These are phyloP conservation scores for Hirschfeldia incana DNA, from an alignment of 345 rosid genomes.

Conservation along the genomic window DNA sequence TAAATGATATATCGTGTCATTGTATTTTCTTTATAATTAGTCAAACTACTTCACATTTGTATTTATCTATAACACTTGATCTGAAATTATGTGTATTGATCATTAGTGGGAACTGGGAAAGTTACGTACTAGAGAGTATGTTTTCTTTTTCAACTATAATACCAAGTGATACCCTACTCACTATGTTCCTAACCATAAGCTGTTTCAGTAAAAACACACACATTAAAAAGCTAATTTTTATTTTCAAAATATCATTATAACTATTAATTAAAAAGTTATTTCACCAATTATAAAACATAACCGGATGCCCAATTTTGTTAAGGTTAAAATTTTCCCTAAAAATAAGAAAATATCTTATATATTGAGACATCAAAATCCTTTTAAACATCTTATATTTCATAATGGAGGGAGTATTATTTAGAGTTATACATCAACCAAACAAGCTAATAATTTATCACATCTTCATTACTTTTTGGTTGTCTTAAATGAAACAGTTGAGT, in stretches of 20 bases:
- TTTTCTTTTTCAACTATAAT: not conserved
- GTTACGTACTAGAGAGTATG: not conserved
- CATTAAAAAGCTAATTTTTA: not conserved
- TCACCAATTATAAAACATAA: too few relatives aligned
- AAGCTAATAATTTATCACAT: not conserved
- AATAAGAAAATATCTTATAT: too few relatives aligned
- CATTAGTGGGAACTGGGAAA: not conserved
- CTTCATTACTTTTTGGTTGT: not conserved
- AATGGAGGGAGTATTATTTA: not conserved
- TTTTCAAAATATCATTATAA: too few relatives aligned
- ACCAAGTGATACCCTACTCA: not conserved
- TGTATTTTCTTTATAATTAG: constrained; percentile 9
- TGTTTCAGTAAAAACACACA: not conserved
- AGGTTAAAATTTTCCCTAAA: too few relatives aligned
- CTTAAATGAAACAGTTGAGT: constrained; percentile 9
- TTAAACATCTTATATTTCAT: not conserved
- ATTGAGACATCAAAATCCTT: not conserved
- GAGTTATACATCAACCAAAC: not conserved
- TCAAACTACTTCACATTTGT: not conserved
- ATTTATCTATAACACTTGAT: not conserved
- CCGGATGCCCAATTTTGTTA: too few relatives aligned
- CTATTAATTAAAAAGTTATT: too few relatives aligned
- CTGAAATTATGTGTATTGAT: not conserved
- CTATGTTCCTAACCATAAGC: not conserved
- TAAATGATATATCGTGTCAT: constrained; percentile 5